Percentiles rank a stretch among this genome's conserved stretches.
Evolutionary conservation across 352 stramenopile species (phyloP).

Genomic region (Elongisporangium senticosum): DNA sequence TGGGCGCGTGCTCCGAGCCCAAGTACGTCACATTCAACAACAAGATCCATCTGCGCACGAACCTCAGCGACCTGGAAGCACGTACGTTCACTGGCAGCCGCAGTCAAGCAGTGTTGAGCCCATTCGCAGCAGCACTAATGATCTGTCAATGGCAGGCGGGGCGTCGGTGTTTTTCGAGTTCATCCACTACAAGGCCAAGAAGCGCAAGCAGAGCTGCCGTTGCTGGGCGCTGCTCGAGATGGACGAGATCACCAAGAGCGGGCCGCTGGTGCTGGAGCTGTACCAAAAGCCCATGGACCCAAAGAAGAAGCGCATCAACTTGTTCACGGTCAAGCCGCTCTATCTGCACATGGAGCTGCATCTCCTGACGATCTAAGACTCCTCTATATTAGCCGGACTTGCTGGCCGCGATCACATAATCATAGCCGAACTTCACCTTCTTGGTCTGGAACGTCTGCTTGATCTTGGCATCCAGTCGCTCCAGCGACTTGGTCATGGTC

Average conservation of each 20-base stretch:
- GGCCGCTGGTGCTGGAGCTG: conserved; percentile 41
- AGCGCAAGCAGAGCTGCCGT: conserved; percentile 69
- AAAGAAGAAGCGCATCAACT: conserved; percentile 54
- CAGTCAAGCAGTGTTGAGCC: not conserved
- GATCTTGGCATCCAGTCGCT: conserved; percentile 46
- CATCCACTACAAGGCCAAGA: conserved; percentile 74
- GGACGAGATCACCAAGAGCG: conserved; percentile 44
- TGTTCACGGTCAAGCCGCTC: conserved; percentile 72
- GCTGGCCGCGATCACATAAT: conserved; percentile 80
- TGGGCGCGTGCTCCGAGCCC: conserved; percentile 28
- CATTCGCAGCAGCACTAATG: not conserved
- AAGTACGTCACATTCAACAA: conserved; percentile 47
- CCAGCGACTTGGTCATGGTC: conserved; percentile 37
- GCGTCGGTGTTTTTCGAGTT: conserved; percentile 65
- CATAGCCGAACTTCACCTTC: conserved; percentile 74
- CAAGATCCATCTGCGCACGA: conserved; percentile 39
- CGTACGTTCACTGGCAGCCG: conserved; percentile 42
- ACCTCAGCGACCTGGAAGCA: conserved; percentile 40
- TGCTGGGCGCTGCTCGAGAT: conserved; percentile 71
- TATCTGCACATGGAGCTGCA: conserved; percentile 51
- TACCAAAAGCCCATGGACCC: conserved; percentile 71
- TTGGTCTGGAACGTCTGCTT: conserved; percentile 17
- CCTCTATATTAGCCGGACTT: conserved; percentile 11
- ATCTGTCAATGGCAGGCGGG: conserved; percentile 22
- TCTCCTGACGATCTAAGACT: conserved; percentile 11